phyloP scores from a whole-genome alignment of 2,329 filamentous ascomycete species.

The Coccinonectria pachysandricola region DNA sequence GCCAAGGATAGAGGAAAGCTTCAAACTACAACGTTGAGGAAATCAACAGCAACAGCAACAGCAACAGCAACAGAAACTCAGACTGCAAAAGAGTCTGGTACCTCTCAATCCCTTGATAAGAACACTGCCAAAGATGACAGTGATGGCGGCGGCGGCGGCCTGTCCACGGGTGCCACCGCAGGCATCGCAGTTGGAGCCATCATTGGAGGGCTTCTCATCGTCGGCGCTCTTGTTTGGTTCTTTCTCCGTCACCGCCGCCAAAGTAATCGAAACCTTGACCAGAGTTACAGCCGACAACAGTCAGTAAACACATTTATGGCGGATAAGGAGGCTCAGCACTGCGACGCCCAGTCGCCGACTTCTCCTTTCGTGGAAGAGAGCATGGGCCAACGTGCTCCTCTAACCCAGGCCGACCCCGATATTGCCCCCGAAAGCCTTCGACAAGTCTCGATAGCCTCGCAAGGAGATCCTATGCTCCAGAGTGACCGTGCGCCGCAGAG shows the following conservation, averaged over 20 bases:
- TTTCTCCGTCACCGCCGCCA: constrained; percentile 31
- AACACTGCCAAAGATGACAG: neutral
- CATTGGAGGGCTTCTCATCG: constrained; percentile 28
- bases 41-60: no score
- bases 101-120: neutral
- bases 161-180: constrained; percentile 33
- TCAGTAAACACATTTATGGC: constrained; percentile 29
- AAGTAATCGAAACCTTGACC: constrained; percentile 8
- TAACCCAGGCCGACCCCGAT: neutral
- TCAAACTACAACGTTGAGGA: no score
- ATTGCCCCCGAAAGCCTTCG: neutral
- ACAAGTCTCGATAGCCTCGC: no score
- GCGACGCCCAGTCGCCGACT: constrained; percentile 28
- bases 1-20: no score
- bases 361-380: constrained; percentile 34
- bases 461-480: no score
- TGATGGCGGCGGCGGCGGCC: constrained; percentile 14
- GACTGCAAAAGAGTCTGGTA: no score
- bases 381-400: no score
- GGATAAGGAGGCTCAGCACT: constrained; percentile 34
- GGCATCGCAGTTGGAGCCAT: constrained; percentile 36
- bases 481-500: neutral
- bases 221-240: constrained; percentile 32
- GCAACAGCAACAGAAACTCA: no score
- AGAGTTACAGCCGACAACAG: constrained; percentile 15